phyloP scores from a whole-genome alignment of 2,329 filamentous ascomycete species.

The Ophiostoma australiae region DNA sequence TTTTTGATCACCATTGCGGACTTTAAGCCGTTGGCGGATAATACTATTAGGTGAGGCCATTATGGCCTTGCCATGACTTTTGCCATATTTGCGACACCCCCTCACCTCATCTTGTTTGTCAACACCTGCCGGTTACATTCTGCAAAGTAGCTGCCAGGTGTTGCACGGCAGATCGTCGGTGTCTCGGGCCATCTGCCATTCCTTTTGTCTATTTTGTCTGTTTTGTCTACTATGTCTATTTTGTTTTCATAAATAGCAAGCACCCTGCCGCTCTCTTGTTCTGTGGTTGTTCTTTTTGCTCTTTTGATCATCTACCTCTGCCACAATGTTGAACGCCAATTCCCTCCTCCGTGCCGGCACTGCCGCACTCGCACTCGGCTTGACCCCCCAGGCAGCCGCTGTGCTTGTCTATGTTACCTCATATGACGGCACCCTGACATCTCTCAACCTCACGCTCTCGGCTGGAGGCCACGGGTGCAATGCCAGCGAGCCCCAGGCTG shows the following conservation, averaged over 20 bases:
- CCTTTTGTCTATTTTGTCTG: not conserved
- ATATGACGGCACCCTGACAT: slow-evolving; percentile 46
- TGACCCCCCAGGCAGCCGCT: slow-evolving; percentile 34
- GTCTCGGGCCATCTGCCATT: not conserved
- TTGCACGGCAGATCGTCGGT: slow-evolving; percentile 2
- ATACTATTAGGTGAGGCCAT: slow-evolving; percentile 5
- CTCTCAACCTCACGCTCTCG: slow-evolving; percentile 41
- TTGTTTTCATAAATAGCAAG: not conserved
- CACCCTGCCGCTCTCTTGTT: not conserved
- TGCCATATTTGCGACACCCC: not conserved
- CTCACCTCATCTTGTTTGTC: slow-evolving; percentile 5
- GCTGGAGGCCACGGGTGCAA: slow-evolving; percentile 18
- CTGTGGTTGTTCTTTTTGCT: not conserved
- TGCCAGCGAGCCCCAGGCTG: slow-evolving; percentile 25
- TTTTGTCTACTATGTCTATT: too few species aligned
- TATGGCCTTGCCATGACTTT: not conserved
- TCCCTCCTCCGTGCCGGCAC: slow-evolving; percentile 24
- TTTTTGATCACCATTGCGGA: not conserved
- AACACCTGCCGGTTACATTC: slow-evolving; percentile 2
- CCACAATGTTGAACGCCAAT: not conserved
- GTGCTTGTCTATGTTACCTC: slow-evolving; percentile 46
- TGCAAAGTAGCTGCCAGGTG: not conserved
- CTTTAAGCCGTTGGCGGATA: not conserved
- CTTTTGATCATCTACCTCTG: not conserved
- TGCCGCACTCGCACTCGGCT: slow-evolving; percentile 27